Percentiles rank a stretch among this genome's conserved stretches.
Evolutionary conservation across 1,284 basidiomycete species (phyloP).

Genomic region (Hemileia vastatrix): DNA sequence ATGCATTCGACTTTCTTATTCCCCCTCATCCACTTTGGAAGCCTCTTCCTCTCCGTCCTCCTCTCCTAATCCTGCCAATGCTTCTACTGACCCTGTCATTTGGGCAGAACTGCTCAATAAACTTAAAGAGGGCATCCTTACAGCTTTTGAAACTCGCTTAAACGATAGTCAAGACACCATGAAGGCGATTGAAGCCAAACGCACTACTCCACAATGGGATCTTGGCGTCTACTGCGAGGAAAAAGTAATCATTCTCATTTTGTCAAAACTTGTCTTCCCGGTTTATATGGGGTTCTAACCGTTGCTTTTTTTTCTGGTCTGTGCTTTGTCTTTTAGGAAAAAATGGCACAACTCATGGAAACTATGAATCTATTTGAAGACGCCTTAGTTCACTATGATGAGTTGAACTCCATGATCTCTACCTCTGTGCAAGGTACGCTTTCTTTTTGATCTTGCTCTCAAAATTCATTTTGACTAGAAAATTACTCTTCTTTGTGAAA

Average conservation of each 20-base stretch:
- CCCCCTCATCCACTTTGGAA: too few species aligned
- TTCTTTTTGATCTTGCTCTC: not conserved
- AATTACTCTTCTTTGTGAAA: not conserved
- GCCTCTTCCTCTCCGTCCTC: too few species aligned
- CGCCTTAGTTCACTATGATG: conserved; percentile 76
- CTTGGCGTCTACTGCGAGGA: conserved; percentile 91
- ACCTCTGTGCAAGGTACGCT: conserved; percentile 48
- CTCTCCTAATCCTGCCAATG: conserved; percentile 46
- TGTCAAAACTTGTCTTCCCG: too few species aligned
- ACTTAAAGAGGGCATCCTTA: conserved; percentile 75
- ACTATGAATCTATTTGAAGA: conserved; percentile 82
- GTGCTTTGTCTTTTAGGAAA: conserved; percentile 57
- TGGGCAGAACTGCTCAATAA: conserved; percentile 84
- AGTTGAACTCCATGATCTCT: conserved; percentile 77
- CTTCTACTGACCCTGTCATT: conserved; percentile 61
- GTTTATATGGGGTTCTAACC: not conserved
- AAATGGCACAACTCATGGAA: conserved; percentile 81
- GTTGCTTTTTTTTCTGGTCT: conserved; percentile 11
- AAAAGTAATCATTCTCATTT: conserved; percentile 53
- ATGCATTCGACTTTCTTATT: conserved; percentile 60
- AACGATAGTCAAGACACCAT: conserved; percentile 75
- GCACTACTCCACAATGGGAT: conserved; percentile 86
- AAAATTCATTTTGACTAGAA: not conserved
- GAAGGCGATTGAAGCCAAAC: conserved; percentile 69
- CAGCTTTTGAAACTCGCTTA: conserved; percentile 70